Evolutionary conservation across 305 asterid genomes (phyloP), one percentile per base, ranked within the genome.

Genomic region (Fraxinus ornus): DNA sequence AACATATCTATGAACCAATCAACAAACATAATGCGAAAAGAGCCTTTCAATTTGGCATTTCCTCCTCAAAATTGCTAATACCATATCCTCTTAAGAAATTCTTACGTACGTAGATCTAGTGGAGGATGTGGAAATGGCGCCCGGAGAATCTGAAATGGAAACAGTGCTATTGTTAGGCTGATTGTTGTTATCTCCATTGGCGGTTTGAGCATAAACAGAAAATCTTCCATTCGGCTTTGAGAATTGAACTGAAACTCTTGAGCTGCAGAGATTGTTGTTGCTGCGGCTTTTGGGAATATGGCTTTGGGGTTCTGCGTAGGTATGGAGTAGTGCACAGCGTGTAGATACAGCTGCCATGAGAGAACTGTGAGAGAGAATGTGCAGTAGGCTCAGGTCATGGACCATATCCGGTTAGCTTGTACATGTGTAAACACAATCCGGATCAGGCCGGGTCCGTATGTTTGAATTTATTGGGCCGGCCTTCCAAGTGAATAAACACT

Each of bases 321-420:
- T 36, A 77, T 78, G 86, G 72, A 57, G 80, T 22, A 64, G 87
- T 17, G 90, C 72, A 68, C 78, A 49, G 79, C 81, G 85, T 35
- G 88, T 30, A 78, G 91, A 88, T 41, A 87, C 83, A 55, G 93
- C 92, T 89, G 97, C 97, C 97, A 92, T 92, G 75, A 49, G 49
- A 81, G 72, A 37, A 24, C 37, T 26, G 21, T 4, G 22, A 52
- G 62, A 17, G 62, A 52, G 19, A 47, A 0, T 1, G 62, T 52
- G 62, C 57, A 47, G 57, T 17, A 4, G 21, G 62, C 21, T 49
- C 15, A 49, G 60, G 60, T 49, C 21, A 17, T 52, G 62, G 62
- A 52, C 62, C 22, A 52, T 52, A 17, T 7, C 22, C 22, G 22
- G 62, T 17, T 52, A 52, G 62, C 8, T 5, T 52, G 22, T 4